Evolutionary conservation across 345 rosid genomes (phyloP).

Genomic region (Citrus inodora): DNA sequence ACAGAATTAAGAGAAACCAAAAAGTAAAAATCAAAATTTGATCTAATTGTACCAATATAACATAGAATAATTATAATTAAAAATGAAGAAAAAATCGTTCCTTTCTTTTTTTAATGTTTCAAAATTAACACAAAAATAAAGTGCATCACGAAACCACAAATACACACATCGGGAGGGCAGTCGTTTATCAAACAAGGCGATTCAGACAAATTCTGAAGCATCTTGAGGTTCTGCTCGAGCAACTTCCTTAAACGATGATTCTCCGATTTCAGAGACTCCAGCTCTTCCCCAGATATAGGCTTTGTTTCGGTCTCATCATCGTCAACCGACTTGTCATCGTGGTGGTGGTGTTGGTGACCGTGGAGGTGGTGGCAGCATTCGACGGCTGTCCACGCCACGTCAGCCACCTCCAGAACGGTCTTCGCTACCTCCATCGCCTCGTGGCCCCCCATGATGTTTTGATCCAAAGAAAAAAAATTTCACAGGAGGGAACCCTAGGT

Average conservation of each 20-base stretch:
- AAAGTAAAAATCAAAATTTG: not conserved
- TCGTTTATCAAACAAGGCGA: constrained; percentile 54
- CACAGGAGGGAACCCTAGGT: not conserved
- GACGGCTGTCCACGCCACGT: constrained; percentile 81
- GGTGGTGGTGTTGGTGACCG: constrained; percentile 10
- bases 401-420: constrained; percentile 96
- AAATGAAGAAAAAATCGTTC: not conserved
- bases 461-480: not conserved
- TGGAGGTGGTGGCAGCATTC: constrained; percentile 62
- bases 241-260: constrained; percentile 58
- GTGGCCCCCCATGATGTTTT: constrained; percentile 39
- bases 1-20: not conserved
- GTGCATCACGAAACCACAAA: not conserved
- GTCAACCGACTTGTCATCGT: not conserved
- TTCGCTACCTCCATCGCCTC: constrained; percentile 81
- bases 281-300: constrained; percentile 21
- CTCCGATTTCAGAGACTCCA: constrained; percentile 62
- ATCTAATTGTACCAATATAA: not conserved
- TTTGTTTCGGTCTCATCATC: constrained; percentile 5
- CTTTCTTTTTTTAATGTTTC: not conserved
- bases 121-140: not conserved
- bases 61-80: not conserved
- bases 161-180: constrained; percentile 80
- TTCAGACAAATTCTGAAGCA: constrained; percentile 65
- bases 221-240: constrained; percentile 69